phyloP scores from a whole-genome alignment of 2,329 filamentous ascomycete genomes.

The Penicillium sp. region DNA sequence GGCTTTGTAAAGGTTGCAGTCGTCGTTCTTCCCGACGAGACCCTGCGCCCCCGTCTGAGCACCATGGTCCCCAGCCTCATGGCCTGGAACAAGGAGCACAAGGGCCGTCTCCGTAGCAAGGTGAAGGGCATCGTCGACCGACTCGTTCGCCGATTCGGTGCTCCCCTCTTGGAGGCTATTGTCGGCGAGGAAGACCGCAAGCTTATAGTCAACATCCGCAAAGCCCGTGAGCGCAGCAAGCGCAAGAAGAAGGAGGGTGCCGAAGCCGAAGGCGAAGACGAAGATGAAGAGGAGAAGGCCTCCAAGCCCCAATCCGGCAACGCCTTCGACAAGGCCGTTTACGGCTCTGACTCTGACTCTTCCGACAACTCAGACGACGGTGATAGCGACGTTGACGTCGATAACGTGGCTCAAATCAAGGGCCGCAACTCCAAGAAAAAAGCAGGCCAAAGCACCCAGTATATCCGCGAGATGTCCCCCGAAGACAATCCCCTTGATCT shows the following conservation, averaged over 20 bases:
- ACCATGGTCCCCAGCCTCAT: conserved; percentile 85
- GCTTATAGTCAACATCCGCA: conserved; percentile 88
- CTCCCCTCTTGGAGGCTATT: conserved; percentile 71
- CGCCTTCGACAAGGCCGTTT: conserved; percentile 94
- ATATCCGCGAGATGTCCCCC: conserved; percentile 77
- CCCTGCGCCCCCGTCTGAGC: conserved; percentile 73
- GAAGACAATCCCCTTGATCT: conserved; percentile 94
- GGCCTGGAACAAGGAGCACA: conserved; percentile 97
- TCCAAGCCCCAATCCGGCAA: conserved; percentile 68
- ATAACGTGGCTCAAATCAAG: conserved; percentile 33
- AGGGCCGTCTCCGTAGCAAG: conserved; percentile 93
- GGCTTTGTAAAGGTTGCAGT: conserved; percentile 97
- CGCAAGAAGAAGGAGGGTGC: conserved; percentile 73
- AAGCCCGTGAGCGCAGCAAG: conserved; percentile 88
- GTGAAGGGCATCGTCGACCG: conserved; percentile 97
- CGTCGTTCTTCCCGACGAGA: conserved; percentile 73
- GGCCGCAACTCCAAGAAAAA: conserved; percentile 45
- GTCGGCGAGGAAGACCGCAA: conserved; percentile 86
- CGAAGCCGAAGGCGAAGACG: conserved; percentile 57
- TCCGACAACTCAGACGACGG: conserved; percentile 65
- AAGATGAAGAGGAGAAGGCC: conserved; percentile 47
- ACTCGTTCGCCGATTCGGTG: conserved; percentile 87
- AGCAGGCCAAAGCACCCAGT: conserved; percentile 57
- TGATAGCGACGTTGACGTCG: conserved; percentile 44
- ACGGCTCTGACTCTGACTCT: conserved; percentile 64